Base-by-base conservation (phyloP, 441 rosid genomes). In the Pelargonium fulgidum region DNA sequence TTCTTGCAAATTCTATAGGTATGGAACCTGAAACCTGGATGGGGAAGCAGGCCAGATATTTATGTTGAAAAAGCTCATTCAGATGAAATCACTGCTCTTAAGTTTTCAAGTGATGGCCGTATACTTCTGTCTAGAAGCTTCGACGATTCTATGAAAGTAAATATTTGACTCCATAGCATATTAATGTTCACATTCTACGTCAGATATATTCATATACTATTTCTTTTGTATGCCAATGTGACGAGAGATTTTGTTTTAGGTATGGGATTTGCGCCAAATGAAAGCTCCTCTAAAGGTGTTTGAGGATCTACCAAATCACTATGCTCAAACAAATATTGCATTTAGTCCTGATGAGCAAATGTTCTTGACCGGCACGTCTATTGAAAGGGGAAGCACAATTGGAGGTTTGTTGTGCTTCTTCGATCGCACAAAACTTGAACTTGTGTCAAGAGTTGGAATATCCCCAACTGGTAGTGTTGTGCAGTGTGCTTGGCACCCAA, bases 31-130 rank as follows among this genome's bases (percentile, higher is more conserved):
- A 90, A 94, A 83, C 93, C 96, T 0, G 99, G 98, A 73, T 92
- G 99, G 98, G 99, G 97, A 81, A 94, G 97, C 82, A 83, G 98
- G 80, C 99, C 98, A 0, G 97, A 94, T 76, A 72, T 90, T 68
- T 77, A 84, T 24, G 81, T 90, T 62, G 94, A 87, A 72, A 87
- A 89, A 69, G 89, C 86, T 73, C 99, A 94, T 80, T 84, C 89
- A 61, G 99, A 94, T 76, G 99, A 94, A 72, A 92, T 94, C 64
- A 94, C 92, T n/a, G 79, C 84, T 64, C 88, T 94, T 67, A 90
- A 89, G 85, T 94, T 92, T 85, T 92, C 98, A 66, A 85, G 90
- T 74, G 97, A 94, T 77, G 93, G 92, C 13, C 82, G 76, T 74
- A 74, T 82, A 68, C 81, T 94, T 39, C 79, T 89, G 47, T 92